A percentile compares a stretch with the other conserved stretches of the same genome.
Conservation (phyloP, 495 filamentous ascomycete species). For the Peziza echinospora region DNA sequence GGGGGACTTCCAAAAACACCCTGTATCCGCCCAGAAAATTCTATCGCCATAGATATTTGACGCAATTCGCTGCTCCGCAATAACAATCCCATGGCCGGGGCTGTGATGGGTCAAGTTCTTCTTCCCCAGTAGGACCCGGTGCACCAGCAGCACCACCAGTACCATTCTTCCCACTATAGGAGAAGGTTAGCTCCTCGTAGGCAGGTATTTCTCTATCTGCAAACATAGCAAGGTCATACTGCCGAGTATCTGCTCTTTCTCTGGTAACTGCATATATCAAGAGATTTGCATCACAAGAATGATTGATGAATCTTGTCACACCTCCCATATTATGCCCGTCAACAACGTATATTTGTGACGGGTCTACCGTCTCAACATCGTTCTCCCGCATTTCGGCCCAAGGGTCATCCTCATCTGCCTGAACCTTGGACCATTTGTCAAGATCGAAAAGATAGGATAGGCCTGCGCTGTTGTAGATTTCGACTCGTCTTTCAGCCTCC, state of each 20-base stretch:
- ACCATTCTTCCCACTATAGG: constrained; percentile 70
- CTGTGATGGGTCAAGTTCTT: too few relatives aligned
- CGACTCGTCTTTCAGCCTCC: constrained; percentile 45
- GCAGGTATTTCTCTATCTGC: constrained; percentile 45
- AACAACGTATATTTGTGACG: constrained; percentile 4
- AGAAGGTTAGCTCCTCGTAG: constrained; percentile 63
- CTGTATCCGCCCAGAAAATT: too few relatives aligned
- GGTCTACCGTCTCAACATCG: background rate
- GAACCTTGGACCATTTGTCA: constrained; percentile 36
- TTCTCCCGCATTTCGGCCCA: constrained; percentile 22
- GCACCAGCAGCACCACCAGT: too few relatives aligned
- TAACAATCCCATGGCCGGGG: too few relatives aligned
- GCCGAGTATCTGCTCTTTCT: constrained; percentile 46
- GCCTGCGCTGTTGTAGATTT: constrained; percentile 18
- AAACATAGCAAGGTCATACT: constrained; percentile 82
- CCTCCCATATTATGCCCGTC: constrained; percentile 21
- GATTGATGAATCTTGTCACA: constrained; percentile 50
- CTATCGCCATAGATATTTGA: too few relatives aligned
- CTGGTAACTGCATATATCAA: constrained; percentile 63
- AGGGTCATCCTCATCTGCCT: constrained; percentile 28
- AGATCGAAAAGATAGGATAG: constrained; percentile 62
- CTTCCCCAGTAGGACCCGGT: too few relatives aligned
- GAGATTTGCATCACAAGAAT: constrained; percentile 52
- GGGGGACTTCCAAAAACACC: too few relatives aligned
- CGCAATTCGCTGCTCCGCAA: too few relatives aligned